Percentiles rank a stretch among this genome's conserved stretches.
Conservation (phyloP, 768 basidiomycete species). For the Mrakia frigida region DNA sequence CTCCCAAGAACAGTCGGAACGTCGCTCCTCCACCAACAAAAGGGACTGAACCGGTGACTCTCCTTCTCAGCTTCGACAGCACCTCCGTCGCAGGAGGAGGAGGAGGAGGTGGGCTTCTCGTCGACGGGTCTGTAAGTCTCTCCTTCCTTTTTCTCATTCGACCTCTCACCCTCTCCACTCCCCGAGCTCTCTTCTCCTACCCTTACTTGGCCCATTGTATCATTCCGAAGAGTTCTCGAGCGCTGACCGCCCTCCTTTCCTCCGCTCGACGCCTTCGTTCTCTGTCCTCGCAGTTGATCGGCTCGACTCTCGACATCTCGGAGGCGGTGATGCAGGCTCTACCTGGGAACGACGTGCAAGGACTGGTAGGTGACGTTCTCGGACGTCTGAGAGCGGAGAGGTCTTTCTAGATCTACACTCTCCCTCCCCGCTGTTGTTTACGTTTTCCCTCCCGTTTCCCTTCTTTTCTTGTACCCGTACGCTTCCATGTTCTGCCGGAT, state of each 20-base stretch:
- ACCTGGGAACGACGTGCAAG: constrained; percentile 15
- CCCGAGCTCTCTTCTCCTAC: too few relatives aligned
- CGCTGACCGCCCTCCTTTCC: background rate
- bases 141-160: background rate
- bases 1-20: background rate
- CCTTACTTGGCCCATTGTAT: too few relatives aligned
- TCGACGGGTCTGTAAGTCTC: constrained; percentile 25
- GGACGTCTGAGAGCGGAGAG: background rate
- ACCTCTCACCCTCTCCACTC: too few relatives aligned
- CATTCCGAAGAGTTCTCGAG: background rate
- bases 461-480: background rate
- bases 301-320: constrained; percentile 27
- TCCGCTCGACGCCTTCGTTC: background rate
- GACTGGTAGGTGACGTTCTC: constrained; percentile 21
- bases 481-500: too few relatives aligned
- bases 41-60: background rate
- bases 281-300: constrained; percentile 18
- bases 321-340: constrained; percentile 12
- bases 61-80: constrained; percentile 16
- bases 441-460: background rate
- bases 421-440: background rate
- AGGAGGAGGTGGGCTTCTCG: background rate
- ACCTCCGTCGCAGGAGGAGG: background rate
- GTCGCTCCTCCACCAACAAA: background rate
- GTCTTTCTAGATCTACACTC: background rate